Percentiles rank a stretch among this genome's conserved stretches.
These are phyloP conservation scores for Megacollybia platyphylla DNA, from an alignment of 1,284 basidiomycete species.

Conservation along the genomic window DNA sequence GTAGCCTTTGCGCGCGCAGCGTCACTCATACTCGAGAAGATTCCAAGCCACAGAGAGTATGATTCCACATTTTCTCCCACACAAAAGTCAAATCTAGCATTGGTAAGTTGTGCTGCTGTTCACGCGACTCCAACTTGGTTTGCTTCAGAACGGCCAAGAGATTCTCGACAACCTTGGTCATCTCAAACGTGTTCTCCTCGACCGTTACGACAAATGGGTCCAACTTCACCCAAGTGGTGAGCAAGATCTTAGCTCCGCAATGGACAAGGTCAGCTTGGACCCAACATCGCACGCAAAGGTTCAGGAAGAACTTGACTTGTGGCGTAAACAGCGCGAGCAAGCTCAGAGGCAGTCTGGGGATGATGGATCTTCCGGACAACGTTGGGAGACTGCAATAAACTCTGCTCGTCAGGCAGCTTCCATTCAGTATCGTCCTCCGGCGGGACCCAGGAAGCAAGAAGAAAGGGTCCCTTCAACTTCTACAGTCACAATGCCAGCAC, in stretches of 20 bases:
- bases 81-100: constrained; percentile 38
- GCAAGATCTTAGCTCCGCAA: neutral
- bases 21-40: constrained; percentile 48
- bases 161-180: constrained; percentile 40
- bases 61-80: constrained; percentile 24
- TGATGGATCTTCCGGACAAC: constrained; percentile 8
- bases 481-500: neutral
- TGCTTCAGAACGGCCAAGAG: constrained; percentile 51
- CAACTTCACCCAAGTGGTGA: constrained; percentile 16
- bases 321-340: constrained; percentile 16
- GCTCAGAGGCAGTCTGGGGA: constrained; percentile 6
- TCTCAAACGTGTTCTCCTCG: constrained; percentile 36
- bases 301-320: constrained; percentile 16
- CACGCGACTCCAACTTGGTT: constrained; percentile 5
- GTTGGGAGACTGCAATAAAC: neutral
- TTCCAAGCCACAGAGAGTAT: constrained; percentile 46
- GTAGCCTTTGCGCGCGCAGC: constrained; percentile 47
- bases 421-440: neutral
- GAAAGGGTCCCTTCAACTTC: neutral
- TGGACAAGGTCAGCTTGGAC: no score
- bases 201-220: constrained; percentile 38
- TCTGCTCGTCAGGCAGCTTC: constrained; percentile 2
- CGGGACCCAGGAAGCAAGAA: neutral
- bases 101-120: constrained; percentile 26
- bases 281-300: constrained; percentile 6